phyloP scores from a whole-genome alignment of 1,139 yeast genomes.

The Pneumocystis sp. region DNA sequence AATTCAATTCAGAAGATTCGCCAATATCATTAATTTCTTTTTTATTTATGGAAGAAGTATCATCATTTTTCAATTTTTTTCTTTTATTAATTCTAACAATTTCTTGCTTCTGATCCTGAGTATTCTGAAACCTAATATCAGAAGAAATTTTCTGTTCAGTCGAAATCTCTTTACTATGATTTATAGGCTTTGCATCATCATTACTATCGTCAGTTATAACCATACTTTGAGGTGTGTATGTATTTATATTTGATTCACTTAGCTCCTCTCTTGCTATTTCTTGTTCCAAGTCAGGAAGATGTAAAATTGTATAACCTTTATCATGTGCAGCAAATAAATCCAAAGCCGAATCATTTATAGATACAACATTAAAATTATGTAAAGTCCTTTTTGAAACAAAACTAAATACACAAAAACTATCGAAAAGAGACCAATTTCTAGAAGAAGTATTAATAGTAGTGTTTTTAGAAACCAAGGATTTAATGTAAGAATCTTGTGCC shows the following conservation, averaged over 20 bases:
- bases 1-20: neutral
- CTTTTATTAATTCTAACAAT: neutral
- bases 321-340: slow-evolving; percentile 1
- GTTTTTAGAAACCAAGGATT: neutral
- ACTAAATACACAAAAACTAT: neutral
- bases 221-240: neutral
- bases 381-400: neutral
- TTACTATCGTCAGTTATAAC: neutral
- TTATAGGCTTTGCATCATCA: neutral
- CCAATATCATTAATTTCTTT: neutral
- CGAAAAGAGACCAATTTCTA: neutral
- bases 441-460: neutral
- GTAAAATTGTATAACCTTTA: neutral
- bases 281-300: neutral
- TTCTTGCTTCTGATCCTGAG: neutral
- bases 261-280: neutral
- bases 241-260: neutral
- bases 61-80: neutral
- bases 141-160: neutral
- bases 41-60: neutral
- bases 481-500: neutral
- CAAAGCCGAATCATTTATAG: neutral
- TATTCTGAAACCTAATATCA: neutral
- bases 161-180: neutral
- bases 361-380: neutral